Evolutionary conservation across 2,329 filamentous ascomycete species (phyloP), one percentile per base, ranked within the genome.

Genomic region (Paecilomyces sp.): DNA sequence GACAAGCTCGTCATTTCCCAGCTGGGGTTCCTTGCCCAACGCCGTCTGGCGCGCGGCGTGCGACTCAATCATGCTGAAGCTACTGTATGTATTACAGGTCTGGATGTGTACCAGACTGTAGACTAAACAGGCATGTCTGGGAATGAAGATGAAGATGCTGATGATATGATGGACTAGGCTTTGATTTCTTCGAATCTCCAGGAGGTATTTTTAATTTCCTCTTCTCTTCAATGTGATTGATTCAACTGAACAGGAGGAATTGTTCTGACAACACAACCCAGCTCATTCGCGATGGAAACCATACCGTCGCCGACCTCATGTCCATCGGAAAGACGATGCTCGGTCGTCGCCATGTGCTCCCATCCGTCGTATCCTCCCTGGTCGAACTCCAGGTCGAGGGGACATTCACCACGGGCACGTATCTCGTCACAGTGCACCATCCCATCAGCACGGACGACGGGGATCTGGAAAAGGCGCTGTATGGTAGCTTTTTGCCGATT

Each of bases 1-100:
- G 93, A 97, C 82, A 97, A 97, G 86, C 90, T 97, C 77, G 84
- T 89, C 74, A 93, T 96, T 72, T 90, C 92, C 58, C 91, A 97
- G 77, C 81, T 96, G 62, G 93, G 93, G 67, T 83, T 89, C 66
- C 83, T 97, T 55, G 93, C 93, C 58, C 93, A 97, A 80, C 85
- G 88, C 64, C 86, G 93, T 61, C 86, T 97, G 65, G 93, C 93
- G 33, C 83, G 93, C 68, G 93, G 93, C 57, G 87, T 97, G 58
- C 89, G 88, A 72, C 80, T 97, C 67, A 97, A 97, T 72, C 91
- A 96, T 78, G 83, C 89, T 33, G 93, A 97, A 80, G 91, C 93
- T 62, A 87, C 86, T 65, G 91, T 94, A 76, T 56, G 54, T 53
- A 31, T 18, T 50, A 24, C 51, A 58, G 25, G 50, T 50, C 33